Evolutionary conservation across 2,329 filamentous ascomycete species (phyloP).

Genomic region (Scortechinia acanthostroma): DNA sequence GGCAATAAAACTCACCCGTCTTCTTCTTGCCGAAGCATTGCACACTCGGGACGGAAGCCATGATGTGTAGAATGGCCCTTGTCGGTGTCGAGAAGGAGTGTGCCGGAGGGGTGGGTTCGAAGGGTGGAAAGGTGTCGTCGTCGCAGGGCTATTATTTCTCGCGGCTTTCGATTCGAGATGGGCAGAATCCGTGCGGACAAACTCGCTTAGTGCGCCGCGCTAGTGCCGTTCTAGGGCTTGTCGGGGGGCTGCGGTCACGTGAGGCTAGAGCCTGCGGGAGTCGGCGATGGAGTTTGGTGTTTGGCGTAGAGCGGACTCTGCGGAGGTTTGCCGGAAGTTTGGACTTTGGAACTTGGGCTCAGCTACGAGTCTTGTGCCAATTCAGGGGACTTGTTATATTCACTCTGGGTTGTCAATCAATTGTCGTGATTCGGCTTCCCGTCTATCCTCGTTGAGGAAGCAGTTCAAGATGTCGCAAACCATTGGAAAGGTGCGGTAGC

Average conservation of each 20-base stretch:
- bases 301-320: too few relatives aligned
- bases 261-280: neutral
- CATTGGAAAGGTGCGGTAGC: slow-evolving; percentile 66
- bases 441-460: too few relatives aligned
- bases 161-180: neutral
- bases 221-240: neutral
- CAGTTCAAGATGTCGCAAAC: slow-evolving; percentile 71
- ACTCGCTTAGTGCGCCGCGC: neutral
- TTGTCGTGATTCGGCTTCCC: too few relatives aligned
- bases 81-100: slow-evolving; percentile 2
- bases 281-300: too few relatives aligned
- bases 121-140: too few relatives aligned
- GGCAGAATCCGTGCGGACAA: neutral
- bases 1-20: slow-evolving; percentile 37
- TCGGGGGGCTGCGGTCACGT: neutral
- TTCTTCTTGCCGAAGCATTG: slow-evolving; percentile 99
- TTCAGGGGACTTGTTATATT: too few relatives aligned
- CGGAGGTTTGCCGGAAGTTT: too few relatives aligned
- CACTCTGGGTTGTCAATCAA: too few relatives aligned
- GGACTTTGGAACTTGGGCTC: too few relatives aligned
- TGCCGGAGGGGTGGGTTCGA: neutral
- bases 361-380: too few relatives aligned
- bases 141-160: neutral
- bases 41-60: slow-evolving; percentile 74
- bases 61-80: slow-evolving; percentile 30